Percentiles rank a stretch among this genome's conserved stretches.
Conservation (phyloP, 768 basidiomycete species). For the Rhodotorula taiwanensis region DNA sequence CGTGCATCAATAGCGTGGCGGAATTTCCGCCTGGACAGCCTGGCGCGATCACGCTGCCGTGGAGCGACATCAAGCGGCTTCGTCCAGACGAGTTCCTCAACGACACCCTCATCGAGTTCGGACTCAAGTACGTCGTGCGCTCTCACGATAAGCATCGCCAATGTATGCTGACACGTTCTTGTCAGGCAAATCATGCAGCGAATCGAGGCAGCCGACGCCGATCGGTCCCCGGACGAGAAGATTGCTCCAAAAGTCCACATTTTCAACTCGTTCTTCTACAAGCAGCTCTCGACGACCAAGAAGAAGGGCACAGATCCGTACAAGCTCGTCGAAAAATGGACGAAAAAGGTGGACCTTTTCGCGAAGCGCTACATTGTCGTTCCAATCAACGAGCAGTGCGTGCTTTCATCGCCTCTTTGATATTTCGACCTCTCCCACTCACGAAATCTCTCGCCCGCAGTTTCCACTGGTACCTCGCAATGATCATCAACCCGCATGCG, state of each 20-base stretch:
- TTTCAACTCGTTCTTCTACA: slow-evolving; percentile 97
- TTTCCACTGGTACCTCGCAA: slow-evolving; percentile 92
- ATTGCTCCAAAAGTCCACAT: slow-evolving; percentile 71
- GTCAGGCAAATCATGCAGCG: slow-evolving; percentile 55
- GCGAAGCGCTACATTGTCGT: slow-evolving; percentile 85
- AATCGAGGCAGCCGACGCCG: slow-evolving; percentile 47
- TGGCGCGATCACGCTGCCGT: slow-evolving; percentile 68
- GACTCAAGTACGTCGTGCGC: slow-evolving; percentile 63
- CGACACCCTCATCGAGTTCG: slow-evolving; percentile 93
- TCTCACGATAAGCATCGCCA: too few relatives aligned
- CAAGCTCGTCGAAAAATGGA: slow-evolving; percentile 86
- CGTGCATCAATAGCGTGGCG: slow-evolving; percentile 21
- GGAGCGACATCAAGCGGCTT: slow-evolving; percentile 67
- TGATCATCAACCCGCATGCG: slow-evolving; percentile 74
- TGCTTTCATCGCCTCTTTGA: background rate
- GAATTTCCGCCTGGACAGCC: slow-evolving; percentile 40
- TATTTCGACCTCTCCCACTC: background rate
- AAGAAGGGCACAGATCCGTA: slow-evolving; percentile 46
- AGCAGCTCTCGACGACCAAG: slow-evolving; percentile 68
- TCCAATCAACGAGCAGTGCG: slow-evolving; percentile 93
- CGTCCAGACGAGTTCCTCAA: slow-evolving; percentile 80
- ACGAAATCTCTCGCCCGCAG: slow-evolving; percentile 49
- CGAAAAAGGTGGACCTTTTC: slow-evolving; percentile 78
- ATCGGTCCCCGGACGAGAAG: slow-evolving; percentile 15
- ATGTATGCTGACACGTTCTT: background rate